These are phyloP conservation scores for Handroanthus guayacan DNA, from an alignment of 257 asterid species.

Conservation along the genomic window DNA sequence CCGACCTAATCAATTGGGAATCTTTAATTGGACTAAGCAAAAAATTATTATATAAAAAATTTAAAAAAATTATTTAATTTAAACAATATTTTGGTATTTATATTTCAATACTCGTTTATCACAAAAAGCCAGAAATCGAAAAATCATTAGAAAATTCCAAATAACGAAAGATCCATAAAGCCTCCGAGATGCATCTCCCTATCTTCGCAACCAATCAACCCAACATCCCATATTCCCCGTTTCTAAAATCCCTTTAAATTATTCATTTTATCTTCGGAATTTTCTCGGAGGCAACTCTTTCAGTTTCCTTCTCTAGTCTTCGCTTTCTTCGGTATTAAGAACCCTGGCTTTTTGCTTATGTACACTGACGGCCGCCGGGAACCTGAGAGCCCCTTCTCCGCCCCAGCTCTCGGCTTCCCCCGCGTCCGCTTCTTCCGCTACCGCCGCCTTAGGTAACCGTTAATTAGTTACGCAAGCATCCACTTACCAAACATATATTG, in stretches of 20 bases:
- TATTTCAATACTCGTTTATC: neutral
- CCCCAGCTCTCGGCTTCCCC: constrained; percentile 52
- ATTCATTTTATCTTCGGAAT: neutral
- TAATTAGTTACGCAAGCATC: neutral
- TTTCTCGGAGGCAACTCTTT: neutral
- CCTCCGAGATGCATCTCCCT: neutral
- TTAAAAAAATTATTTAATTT: no score
- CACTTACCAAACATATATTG: neutral
- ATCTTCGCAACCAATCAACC: constrained; percentile 30
- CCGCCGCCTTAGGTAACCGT: constrained; percentile 51
- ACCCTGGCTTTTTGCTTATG: constrained; percentile 37
- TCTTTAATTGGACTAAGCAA: no score
- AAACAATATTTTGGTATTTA: neutral
- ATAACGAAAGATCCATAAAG: constrained; percentile 7
- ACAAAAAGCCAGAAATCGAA: no score
- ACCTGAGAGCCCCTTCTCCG: constrained; percentile 50
- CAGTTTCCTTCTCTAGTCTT: neutral
- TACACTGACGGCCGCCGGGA: constrained; percentile 48
- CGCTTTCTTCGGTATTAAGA: neutral
- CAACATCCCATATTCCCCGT: neutral
- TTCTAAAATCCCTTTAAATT: constrained; percentile 20
- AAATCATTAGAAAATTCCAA: neutral
- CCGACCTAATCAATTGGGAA: no score
- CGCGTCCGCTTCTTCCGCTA: constrained; percentile 52
- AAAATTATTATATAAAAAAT: no score